Percentiles rank a stretch among this genome's conserved stretches.
phyloP scores from a whole-genome alignment of 1,139 yeast species.

The Meyerozyma carpophila region DNA sequence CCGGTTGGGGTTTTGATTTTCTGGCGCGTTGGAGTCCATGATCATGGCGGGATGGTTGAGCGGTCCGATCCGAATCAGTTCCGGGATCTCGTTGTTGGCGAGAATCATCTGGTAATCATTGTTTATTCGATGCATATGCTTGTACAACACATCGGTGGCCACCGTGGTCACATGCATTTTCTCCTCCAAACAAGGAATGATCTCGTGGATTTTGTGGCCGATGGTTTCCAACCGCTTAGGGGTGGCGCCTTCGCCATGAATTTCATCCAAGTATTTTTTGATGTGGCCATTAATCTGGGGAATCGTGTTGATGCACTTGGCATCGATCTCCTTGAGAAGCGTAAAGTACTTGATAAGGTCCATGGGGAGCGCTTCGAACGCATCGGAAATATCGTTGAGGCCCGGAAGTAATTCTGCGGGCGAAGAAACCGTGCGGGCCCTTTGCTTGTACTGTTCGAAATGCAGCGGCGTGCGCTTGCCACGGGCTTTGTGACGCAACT shows the following conservation, averaged over 20 bases:
- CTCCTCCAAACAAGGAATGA: constrained; percentile 91
- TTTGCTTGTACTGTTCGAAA: constrained; percentile 31
- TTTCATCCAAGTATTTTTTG: constrained; percentile 42
- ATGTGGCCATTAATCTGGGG: constrained; percentile 64
- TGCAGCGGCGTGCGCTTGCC: constrained; percentile 6
- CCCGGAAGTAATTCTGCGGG: constrained; percentile 68
- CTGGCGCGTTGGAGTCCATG: constrained; percentile 38
- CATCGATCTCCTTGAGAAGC: constrained; percentile 85
- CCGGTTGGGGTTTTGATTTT: constrained; percentile 33
- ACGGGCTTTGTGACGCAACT: neutral
- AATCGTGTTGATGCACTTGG: constrained; percentile 75
- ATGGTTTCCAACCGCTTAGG: constrained; percentile 25
- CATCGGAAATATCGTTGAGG: constrained; percentile 85
- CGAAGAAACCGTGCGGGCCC: constrained; percentile 28
- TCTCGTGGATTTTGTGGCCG: constrained; percentile 51
- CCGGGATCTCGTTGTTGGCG: constrained; percentile 71
- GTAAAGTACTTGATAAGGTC: constrained; percentile 86
- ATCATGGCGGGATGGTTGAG: constrained; percentile 88
- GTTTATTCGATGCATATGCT: constrained; percentile 69
- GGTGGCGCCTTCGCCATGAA: constrained; percentile 22
- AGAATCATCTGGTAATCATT: constrained; percentile 72
- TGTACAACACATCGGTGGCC: constrained; percentile 72
- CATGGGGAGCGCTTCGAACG: constrained; percentile 82
- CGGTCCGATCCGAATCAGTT: constrained; percentile 60
- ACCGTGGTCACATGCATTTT: constrained; percentile 96